Percentiles rank a stretch among this genome's conserved stretches.
Conservation (phyloP, 2,329 filamentous ascomycete genomes). For the Fusarium acutatum region DNA sequence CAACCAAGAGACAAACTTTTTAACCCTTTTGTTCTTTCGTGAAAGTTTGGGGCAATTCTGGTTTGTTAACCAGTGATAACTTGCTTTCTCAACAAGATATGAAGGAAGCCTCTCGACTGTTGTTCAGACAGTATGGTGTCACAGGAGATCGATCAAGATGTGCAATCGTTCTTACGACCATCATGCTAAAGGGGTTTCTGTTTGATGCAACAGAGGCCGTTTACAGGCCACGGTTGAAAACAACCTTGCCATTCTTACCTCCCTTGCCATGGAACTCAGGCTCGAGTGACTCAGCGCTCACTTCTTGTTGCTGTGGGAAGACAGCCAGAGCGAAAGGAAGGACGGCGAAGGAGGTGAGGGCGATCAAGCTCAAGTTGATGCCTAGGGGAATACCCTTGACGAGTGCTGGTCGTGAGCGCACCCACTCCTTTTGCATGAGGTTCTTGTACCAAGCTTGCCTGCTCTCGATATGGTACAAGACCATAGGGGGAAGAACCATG, state of each 20-base stretch:
- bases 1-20: background rate
- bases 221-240: slow-evolving; percentile 95
- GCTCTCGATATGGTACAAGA: slow-evolving; percentile 82
- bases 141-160: background rate
- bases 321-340: slow-evolving; percentile 88
- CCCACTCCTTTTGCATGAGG: slow-evolving; percentile 73
- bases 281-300: slow-evolving; percentile 80
- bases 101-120: background rate
- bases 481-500: slow-evolving; percentile 92
- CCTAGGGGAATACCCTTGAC: slow-evolving; percentile 66
- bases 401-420: slow-evolving; percentile 78
- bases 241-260: slow-evolving; percentile 83
- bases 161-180: background rate
- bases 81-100: background rate
- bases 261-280: slow-evolving; percentile 85
- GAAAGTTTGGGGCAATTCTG: background rate
- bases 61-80: background rate
- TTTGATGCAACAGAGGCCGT: background rate
- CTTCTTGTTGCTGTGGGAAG: slow-evolving; percentile 90
- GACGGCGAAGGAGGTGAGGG: slow-evolving; percentile 86
- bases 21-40: background rate
- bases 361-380: slow-evolving; percentile 86
- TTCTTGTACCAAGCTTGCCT: slow-evolving; percentile 52
- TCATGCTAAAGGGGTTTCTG: background rate
- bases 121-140: background rate